Base-by-base conservation (phyloP, 805 yeast species). In the Ogataea corticis region DNA sequence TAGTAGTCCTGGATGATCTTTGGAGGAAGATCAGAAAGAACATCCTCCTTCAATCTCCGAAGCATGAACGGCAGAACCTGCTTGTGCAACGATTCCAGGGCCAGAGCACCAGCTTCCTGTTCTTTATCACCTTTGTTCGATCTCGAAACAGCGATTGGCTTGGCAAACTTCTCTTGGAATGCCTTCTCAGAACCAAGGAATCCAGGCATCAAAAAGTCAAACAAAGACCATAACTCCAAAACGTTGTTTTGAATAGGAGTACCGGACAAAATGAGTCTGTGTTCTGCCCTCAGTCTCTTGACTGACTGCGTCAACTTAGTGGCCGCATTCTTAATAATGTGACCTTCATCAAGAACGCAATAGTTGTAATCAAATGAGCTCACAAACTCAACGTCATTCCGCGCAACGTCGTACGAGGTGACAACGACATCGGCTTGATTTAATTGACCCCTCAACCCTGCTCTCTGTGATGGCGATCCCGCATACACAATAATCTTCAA, bases 181-280 rank as follows among this genome's bases (percentile, higher is more conserved):
- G 85, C 77, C 66, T 90, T 92, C 60, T 94, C 99, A 2, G 95
- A 83, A 12, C 99, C 99, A 52, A 94, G 72, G 60, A 94, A 94
- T 0, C 99, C 99, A 2, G 99, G 99, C 99, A 94, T 94, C 65
- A 94, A 73, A 65, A 90, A 94, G 66, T 94, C 99, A 72, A 94
- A 94, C 59, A 94, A 72, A 3, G 99, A 94, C 99, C 99, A 94
- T 51, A 94, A 71, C 66, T 94, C 99, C 34, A 94, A 74, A 2
- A 94, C 99, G 61, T 94, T 94, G 62, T 94, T 94, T 66, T 94
- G 99, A 57, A 94, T 94, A 12, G 99, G 99, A 0, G 99, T 94
- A 57, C 99, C 99, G 0, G 98, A 87, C 49, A 94, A 72, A 33
- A 94, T 84, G 52, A 94, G 75, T 42, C 99, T 71, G 66, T 94